Conservation (phyloP, 257 asterid species). For the Vinca minor region DNA sequence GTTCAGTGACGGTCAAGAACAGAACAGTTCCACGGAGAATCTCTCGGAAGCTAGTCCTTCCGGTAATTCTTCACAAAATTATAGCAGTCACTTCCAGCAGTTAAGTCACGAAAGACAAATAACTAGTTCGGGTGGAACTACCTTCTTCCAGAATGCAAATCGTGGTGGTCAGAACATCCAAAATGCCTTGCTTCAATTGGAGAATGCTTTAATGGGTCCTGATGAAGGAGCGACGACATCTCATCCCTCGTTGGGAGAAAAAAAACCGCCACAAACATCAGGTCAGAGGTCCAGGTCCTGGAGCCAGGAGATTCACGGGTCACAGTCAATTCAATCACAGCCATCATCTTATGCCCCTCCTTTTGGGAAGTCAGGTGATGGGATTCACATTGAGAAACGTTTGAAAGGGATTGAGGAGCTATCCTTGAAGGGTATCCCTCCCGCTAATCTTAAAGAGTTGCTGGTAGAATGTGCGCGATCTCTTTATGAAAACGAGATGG, state of each 20-base stretch:
- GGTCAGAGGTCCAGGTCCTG: conserved; percentile 40
- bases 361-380: conserved; percentile 24
- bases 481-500: conserved; percentile 43
- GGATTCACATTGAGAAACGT: conserved; percentile 24
- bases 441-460: conserved; percentile 52
- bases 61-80: conserved; percentile 48
- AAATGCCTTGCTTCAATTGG: conserved; percentile 51
- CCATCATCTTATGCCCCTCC: conserved; percentile 28
- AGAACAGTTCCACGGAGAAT: conserved; percentile 45
- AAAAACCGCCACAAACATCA: conserved; percentile 31
- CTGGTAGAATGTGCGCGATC: conserved; percentile 70
- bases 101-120: conserved; percentile 31
- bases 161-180: conserved; percentile 36
- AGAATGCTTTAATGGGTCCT: conserved; percentile 66
- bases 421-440: conserved; percentile 33
- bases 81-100: conserved; percentile 31
- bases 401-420: conserved; percentile 27
- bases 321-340: too few species aligned
- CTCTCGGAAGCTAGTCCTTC: conserved; percentile 44
- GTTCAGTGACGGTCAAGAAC: conserved; percentile 47
- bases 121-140: conserved; percentile 21
- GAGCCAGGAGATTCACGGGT: conserved; percentile 35
- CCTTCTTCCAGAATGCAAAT: conserved; percentile 29
- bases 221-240: conserved; percentile 44
- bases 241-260: conserved; percentile 32